phyloP scores from a whole-genome alignment of 306 rosid genomes.

The Psophocarpus tetragonolobus region DNA sequence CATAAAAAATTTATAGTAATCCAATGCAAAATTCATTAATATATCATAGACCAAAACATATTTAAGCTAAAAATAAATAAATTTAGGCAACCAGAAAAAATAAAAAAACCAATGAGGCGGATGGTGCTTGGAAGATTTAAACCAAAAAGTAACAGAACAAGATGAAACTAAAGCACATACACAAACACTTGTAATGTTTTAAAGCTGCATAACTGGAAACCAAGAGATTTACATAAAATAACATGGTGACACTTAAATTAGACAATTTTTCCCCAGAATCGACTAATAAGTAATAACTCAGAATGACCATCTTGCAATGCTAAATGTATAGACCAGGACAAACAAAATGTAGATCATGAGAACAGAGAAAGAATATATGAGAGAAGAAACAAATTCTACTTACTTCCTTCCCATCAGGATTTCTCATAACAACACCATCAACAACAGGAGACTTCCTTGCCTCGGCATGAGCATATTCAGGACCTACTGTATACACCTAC shows the following conservation, averaged over 20 bases:
- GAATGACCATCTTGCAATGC: constrained; percentile 15
- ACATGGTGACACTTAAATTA: not conserved
- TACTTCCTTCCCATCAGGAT: constrained; percentile 98
- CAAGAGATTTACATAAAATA: not conserved
- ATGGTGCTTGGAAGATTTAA: not conserved
- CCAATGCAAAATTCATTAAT: no score
- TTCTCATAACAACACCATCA: constrained; percentile 99
- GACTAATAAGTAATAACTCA: constrained; percentile 18
- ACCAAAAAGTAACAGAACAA: not conserved
- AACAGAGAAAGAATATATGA: constrained; percentile 5
- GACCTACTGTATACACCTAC: constrained; percentile 97
- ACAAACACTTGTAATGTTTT: not conserved
- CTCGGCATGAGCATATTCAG: constrained; percentile 99
- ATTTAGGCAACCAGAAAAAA: not conserved
- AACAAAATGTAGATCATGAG: constrained; percentile 14
- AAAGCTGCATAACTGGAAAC: constrained; percentile 15
- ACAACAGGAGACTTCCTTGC: constrained; percentile 99
- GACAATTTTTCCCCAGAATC: not conserved
- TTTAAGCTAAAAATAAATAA: not conserved
- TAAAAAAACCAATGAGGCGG: not conserved
- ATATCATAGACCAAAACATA: no score
- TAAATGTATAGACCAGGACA: constrained; percentile 1
- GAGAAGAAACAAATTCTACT: constrained; percentile 34
- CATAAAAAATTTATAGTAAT: no score
- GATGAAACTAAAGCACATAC: not conserved